These are phyloP conservation scores for Lepiota venenata DNA, from an alignment of 768 basidiomycete genomes.

Conservation along the genomic window DNA sequence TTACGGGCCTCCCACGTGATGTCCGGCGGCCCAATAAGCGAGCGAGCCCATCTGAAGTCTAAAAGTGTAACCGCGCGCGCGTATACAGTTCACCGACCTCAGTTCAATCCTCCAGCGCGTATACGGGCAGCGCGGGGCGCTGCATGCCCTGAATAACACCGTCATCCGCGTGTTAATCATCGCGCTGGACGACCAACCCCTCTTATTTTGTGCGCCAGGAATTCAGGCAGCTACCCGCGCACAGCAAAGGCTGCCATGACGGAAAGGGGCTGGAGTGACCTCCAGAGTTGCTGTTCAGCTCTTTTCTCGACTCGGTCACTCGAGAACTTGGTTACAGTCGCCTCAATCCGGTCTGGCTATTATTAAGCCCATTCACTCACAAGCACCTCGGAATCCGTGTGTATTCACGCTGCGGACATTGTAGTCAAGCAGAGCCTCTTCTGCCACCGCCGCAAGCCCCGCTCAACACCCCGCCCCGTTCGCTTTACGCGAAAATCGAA, in stretches of 20 bases:
- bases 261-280: no score
- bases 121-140: no score
- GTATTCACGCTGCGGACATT: not conserved
- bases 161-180: no score
- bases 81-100: not conserved
- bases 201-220: no score
- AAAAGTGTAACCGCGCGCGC: constrained; percentile 1
- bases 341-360: not conserved
- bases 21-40: not conserved
- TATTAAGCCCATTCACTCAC: not conserved
- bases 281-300: no score
- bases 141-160: no score
- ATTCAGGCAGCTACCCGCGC: no score
- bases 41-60: not conserved
- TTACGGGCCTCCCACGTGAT: not conserved
- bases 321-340: constrained; percentile 1
- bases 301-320: not conserved
- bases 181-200: no score
- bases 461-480: not conserved
- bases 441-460: not conserved
- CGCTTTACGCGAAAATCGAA: not conserved
- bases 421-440: not conserved
- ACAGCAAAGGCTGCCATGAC: no score
- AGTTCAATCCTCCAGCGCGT: not conserved
- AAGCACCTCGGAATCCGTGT: constrained; percentile 4